phyloP scores from a whole-genome alignment of 2,329 filamentous ascomycete species.

The Neocatenulostroma microsporum region DNA sequence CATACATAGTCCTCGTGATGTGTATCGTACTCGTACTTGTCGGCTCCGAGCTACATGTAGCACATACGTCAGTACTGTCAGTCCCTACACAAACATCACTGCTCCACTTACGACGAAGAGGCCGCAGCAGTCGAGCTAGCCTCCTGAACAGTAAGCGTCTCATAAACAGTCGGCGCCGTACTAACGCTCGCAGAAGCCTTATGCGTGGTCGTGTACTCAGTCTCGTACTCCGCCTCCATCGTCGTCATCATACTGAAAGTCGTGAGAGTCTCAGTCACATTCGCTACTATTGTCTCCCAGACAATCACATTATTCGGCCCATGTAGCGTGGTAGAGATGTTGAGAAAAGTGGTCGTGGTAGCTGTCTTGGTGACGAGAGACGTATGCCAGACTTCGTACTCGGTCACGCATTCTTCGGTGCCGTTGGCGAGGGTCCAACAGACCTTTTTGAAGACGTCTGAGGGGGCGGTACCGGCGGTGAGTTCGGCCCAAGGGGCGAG shows the following conservation, averaged over 20 bases:
- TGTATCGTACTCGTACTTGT: slow-evolving; percentile 2
- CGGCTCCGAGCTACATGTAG: neutral
- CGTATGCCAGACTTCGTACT: slow-evolving; percentile 38
- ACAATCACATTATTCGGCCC: slow-evolving; percentile 30
- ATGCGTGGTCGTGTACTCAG: slow-evolving; percentile 27
- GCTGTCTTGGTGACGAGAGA: slow-evolving; percentile 31
- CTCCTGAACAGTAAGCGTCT: slow-evolving; percentile 24
- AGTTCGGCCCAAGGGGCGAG: slow-evolving; percentile 38
- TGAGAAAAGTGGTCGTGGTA: slow-evolving; percentile 30
- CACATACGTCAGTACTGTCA: too few species aligned
- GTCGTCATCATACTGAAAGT: slow-evolving; percentile 34
- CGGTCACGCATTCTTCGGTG: slow-evolving; percentile 33
- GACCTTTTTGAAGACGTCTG: slow-evolving; percentile 36
- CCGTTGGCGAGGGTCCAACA: slow-evolving; percentile 32
- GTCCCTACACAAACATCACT: neutral
- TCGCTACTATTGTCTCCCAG: slow-evolving; percentile 31
- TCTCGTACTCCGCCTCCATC: slow-evolving; percentile 32
- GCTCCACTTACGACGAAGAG: slow-evolving; percentile 16
- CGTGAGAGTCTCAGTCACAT: slow-evolving; percentile 33
- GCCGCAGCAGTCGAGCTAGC: slow-evolving; percentile 10
- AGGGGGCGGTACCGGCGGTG: slow-evolving; percentile 31
- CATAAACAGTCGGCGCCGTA: slow-evolving; percentile 23
- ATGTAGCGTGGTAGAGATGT: slow-evolving; percentile 34
- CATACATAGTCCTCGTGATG: neutral
- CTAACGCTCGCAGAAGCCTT: slow-evolving; percentile 11